phyloP scores from a whole-genome alignment of 805 yeast species.

The Candida nitratophila region DNA sequence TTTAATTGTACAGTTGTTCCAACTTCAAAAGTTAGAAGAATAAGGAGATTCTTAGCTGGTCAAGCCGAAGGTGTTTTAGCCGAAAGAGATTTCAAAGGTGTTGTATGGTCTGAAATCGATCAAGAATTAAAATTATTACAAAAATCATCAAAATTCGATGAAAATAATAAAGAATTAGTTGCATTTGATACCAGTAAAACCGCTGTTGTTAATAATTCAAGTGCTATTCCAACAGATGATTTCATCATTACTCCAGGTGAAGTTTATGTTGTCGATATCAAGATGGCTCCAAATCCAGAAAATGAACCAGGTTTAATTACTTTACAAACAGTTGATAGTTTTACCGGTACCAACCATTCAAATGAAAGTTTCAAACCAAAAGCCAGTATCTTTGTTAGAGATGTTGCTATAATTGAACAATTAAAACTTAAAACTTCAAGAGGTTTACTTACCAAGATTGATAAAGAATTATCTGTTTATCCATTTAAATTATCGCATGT shows the following conservation, averaged over 20 bases:
- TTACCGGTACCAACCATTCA: constrained; percentile 54
- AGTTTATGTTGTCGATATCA: constrained; percentile 78
- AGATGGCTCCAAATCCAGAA: constrained; percentile 60
- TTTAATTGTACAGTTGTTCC: constrained; percentile 86
- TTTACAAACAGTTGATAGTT: constrained; percentile 57
- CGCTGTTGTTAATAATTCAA: constrained; percentile 31
- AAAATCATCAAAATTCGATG: constrained; percentile 28
- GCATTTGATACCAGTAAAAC: constrained; percentile 29
- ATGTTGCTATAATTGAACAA: constrained; percentile 73
- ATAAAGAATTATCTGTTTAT: constrained; percentile 71
- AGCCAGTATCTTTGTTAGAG: constrained; percentile 76
- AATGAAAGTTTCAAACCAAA: constrained; percentile 45
- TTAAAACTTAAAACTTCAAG: constrained; percentile 73
- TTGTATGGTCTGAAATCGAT: constrained; percentile 77
- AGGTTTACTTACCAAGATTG: constrained; percentile 60
- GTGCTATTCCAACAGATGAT: constrained; percentile 74
- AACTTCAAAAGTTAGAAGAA: constrained; percentile 85
- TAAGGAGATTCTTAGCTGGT: constrained; percentile 91
- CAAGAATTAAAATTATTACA: constrained; percentile 57
- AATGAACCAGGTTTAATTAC: constrained; percentile 62
- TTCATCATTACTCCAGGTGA: constrained; percentile 74
- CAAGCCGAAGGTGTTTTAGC: constrained; percentile 90
- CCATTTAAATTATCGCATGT: constrained; percentile 84
- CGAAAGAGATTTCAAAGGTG: constrained; percentile 90
- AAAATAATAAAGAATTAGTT: constrained; percentile 31